Base-by-base conservation (phyloP, 306 rosid species). In the Bauhinia variegata region DNA sequence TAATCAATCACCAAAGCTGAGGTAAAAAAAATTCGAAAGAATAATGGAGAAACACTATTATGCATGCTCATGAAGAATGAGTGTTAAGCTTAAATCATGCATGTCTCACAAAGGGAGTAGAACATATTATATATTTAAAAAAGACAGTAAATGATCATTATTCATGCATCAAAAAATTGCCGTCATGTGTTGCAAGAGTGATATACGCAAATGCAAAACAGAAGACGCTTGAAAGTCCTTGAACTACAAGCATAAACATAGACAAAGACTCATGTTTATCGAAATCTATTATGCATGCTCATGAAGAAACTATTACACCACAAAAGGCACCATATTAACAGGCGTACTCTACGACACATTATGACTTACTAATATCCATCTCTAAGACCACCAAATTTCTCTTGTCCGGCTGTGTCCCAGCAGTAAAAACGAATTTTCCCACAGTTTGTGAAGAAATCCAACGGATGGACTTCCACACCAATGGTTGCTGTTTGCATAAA, bases 391-490 rank as follows among this genome's bases (percentile, higher is more conserved):
- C 95, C 95, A 46, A 88, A 88, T 56, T 85, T 88, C 68, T 85
- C 95, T 71, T 88, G 95, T 0, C 95, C 95, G 1, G 95, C 95
- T 2, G 91, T 88, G 64, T 89, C 92, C 96, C 96, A 89, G 76
- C 96, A 89, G 61, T 86, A 84, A 72, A 89, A 89, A 0, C 96
- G 83, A 63, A 89, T 76, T 44, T 86, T 84, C 12, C 92, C 96
- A 50, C 92, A 89, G 83, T 86, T 89, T 0, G 92, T 89, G 78
- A 84, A 86, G 10, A 89, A 89, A 63, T 89, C 96, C 73, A 89
- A 48, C 0, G 92, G 96, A 37, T 86, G 96, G 4, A 89, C 96
- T 50, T 89, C 96, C 52, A 89, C 96, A 30, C 96, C 92, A 42
- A 89, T 89, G 4, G 96, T 89, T 8, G 96, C 92, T 89, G 78